These are phyloP conservation scores for Candida parachauliodes DNA, from an alignment of 805 yeast genomes.

Conservation along the genomic window DNA sequence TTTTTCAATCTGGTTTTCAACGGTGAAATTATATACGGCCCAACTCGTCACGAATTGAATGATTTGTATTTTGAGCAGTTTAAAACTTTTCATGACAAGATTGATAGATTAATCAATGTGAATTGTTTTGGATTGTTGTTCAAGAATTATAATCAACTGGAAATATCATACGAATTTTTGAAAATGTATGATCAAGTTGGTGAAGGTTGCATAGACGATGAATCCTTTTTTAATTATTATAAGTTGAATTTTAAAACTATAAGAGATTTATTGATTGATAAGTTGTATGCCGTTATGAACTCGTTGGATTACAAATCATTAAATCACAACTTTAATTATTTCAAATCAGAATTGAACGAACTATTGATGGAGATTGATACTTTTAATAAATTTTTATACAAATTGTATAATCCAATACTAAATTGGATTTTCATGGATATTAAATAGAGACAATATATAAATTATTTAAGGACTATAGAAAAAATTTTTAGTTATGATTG, in stretches of 20 bases:
- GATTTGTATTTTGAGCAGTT: slow-evolving; percentile 1
- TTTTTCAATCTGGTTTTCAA: slow-evolving; percentile 7
- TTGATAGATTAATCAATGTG: not conserved
- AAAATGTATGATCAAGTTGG: not conserved
- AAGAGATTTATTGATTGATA: slow-evolving; percentile 4
- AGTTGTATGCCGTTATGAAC: not conserved
- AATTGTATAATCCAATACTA: slow-evolving; percentile 21
- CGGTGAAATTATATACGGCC: slow-evolving; percentile 2
- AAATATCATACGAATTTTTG: slow-evolving; percentile 4
- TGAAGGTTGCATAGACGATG: not conserved
- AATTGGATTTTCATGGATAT: slow-evolving; percentile 28
- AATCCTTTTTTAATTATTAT: slow-evolving; percentile 3
- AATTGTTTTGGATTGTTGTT: slow-evolving; percentile 8
- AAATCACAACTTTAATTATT: slow-evolving; percentile 8
- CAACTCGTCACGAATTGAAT: slow-evolving; percentile 5
- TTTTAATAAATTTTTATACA: slow-evolving; percentile 13
- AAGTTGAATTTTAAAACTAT: not conserved
- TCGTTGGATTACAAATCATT: not conserved
- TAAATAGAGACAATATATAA: slow-evolving; percentile 10
- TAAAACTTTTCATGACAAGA: not conserved
- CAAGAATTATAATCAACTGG: not conserved
- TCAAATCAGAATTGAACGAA: slow-evolving; percentile 3
- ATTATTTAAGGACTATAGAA: too few species aligned
- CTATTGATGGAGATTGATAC: slow-evolving; percentile 8
- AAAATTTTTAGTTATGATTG: too few species aligned